Base-by-base conservation (phyloP, 1,284 basidiomycete species). In the Irpex rosettiformis region DNA sequence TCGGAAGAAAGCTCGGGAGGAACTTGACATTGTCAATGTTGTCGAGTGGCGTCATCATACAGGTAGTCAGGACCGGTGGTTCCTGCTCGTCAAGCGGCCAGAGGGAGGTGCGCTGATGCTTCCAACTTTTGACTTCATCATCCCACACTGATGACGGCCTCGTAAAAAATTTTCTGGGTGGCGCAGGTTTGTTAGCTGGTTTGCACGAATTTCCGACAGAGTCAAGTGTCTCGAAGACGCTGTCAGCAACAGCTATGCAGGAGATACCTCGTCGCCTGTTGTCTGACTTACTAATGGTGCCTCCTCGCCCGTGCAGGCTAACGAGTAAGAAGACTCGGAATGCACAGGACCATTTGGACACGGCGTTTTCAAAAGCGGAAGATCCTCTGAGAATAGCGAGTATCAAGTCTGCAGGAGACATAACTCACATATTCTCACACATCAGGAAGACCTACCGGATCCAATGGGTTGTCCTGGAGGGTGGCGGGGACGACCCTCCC, bases 371-470 rank as follows among this genome's bases (percentile, higher is more conserved):
- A 7, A 29, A 52, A 10, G 30, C 45, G 47, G 18, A 33, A 13
- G 54, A 52, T 40, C 54, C 57, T 40, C 58, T 77, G 53, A 72
- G 68, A 28, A 78, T 88, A 37, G 69, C 73, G 40, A 73, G 77
- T 56, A 76, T 86, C 54, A 74, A 75, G 58, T 73, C 77, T 16
- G 81, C 76, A 21, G 86, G 88, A 16, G 84, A 88, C 59, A 84
- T 96, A 30, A 65, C 86, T 1, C 95, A 97, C 68, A 77, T 94
- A 55, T 98, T 97, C 74, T 93, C 90, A 2, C 95, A 98, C 71
- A 91, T 97, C 69, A 85, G 81, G 66, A 93, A 96, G 77, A 94
- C 90, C 7, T 97, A 96, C 74, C 85, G 91, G 64, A 81, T 89
- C 37, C 82, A 88, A 61, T 89, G 87, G 86, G 81, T 88, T 43